phyloP scores from a whole-genome alignment of 1,139 yeast genomes.

The Kodamaea suecica region DNA sequence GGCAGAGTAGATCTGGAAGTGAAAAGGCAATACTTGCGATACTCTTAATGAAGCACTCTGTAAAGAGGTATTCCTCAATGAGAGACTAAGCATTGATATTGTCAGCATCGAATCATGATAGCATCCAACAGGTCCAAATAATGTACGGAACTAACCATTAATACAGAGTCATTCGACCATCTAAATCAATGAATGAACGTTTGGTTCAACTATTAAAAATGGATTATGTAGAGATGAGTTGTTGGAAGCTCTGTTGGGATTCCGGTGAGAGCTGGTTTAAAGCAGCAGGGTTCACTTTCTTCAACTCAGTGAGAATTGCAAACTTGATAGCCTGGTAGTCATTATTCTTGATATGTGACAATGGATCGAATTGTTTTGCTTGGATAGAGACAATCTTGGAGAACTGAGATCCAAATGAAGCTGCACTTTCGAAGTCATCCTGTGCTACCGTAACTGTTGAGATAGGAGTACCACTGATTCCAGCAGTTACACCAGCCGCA shows the following conservation, averaged over 20 bases:
- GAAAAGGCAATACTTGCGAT: neutral
- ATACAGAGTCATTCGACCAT: too few relatives aligned
- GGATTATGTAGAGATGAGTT: neutral
- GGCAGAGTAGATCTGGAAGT: neutral
- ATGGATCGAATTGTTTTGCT: slow-evolving; percentile 65
- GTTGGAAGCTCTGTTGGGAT: slow-evolving; percentile 6
- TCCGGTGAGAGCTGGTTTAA: slow-evolving; percentile 24
- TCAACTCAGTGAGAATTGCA: slow-evolving; percentile 30
- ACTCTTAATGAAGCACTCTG: too few relatives aligned
- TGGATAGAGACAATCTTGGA: slow-evolving; percentile 69
- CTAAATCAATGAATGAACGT: too few relatives aligned
- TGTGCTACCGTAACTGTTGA: slow-evolving; percentile 22
- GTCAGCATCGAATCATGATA: too few relatives aligned
- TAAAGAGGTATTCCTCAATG: too few relatives aligned
- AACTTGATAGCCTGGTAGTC: slow-evolving; percentile 32
- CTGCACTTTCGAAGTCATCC: slow-evolving; percentile 60
- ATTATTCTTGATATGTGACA: slow-evolving; percentile 41
- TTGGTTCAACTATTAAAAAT: too few relatives aligned
- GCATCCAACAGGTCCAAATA: too few relatives aligned
- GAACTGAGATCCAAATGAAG: slow-evolving; percentile 82
- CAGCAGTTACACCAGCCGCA: slow-evolving; percentile 28
- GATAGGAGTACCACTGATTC: slow-evolving; percentile 14
- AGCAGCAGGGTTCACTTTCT: slow-evolving; percentile 29
- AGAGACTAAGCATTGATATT: too few relatives aligned
- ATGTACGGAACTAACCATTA: too few relatives aligned